Conservation (phyloP, 441 rosid genomes). For the Populus trichocarpa region DNA sequence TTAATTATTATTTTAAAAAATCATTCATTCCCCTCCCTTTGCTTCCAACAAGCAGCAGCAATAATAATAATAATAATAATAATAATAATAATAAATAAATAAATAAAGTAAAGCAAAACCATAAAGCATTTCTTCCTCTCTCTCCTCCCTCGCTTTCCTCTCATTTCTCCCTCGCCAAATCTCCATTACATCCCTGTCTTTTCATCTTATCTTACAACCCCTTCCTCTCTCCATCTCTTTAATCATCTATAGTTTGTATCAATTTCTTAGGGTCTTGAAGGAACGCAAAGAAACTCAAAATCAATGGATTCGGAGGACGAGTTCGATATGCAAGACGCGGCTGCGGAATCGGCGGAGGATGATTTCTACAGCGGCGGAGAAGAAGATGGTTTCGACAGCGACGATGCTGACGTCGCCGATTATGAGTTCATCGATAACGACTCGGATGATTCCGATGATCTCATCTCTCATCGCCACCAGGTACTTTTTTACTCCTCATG, state of each 20-base stretch:
- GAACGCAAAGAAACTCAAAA: not conserved
- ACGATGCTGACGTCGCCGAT: constrained; percentile 57
- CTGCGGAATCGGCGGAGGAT: constrained; percentile 54
- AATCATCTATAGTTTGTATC: not conserved
- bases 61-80: no score
- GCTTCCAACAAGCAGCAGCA: no score
- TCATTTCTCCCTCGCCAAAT: not conserved
- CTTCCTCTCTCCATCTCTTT: not conserved
- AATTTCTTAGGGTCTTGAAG: constrained; percentile 5
- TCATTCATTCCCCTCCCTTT: not conserved
- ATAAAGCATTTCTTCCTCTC: not conserved
- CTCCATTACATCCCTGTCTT: not conserved
- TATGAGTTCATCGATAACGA: constrained; percentile 72
- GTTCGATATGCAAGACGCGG: constrained; percentile 50
- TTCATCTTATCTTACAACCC: constrained; percentile 29
- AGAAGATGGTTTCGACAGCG: constrained; percentile 49
- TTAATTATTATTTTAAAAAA: not conserved
- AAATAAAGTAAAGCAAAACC: not conserved
- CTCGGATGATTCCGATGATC: constrained; percentile 71
- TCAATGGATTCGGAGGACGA: constrained; percentile 62
- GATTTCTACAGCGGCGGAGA: constrained; percentile 83
- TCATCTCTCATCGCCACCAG: constrained; percentile 64
- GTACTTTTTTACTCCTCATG: constrained; percentile 19
- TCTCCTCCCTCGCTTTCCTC: not conserved
- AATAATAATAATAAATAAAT: no score